Evolutionary conservation across 805 yeast species (phyloP).

Genomic region (Wickerhamiella australiensis): DNA sequence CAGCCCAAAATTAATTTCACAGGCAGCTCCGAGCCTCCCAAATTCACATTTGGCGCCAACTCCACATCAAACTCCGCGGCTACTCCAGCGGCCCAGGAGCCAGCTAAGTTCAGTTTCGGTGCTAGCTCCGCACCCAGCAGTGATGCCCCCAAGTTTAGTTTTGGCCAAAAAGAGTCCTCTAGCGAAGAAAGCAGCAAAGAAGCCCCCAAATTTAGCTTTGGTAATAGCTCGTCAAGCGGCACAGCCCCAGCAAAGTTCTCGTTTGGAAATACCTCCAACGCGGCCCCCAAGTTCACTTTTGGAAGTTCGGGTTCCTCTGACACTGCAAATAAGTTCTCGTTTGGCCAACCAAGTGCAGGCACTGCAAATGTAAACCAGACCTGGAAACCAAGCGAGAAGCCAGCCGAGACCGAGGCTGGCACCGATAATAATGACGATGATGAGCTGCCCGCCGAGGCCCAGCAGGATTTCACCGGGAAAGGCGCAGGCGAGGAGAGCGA

Average conservation of each 20-base stretch:
- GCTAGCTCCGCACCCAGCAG: background rate
- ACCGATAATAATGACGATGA: conserved; percentile 37
- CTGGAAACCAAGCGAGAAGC: conserved; percentile 19
- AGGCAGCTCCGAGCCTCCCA: conserved; percentile 7
- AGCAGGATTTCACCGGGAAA: conserved; percentile 36
- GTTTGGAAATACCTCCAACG: conserved; percentile 18
- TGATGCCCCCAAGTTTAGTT: background rate
- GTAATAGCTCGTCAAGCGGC: background rate
- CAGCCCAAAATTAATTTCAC: background rate
- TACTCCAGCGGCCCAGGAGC: background rate
- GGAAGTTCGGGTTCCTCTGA: conserved; percentile 9
- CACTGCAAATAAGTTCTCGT: conserved; percentile 10
- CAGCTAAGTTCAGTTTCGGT: conserved; percentile 1
- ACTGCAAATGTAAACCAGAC: conserved; percentile 12
- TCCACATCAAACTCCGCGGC: background rate
- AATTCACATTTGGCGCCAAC: conserved; percentile 14
- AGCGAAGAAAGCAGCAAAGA: background rate
- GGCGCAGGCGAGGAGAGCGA: conserved; percentile 85
- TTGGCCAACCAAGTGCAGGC: conserved; percentile 12
- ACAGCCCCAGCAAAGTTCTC: conserved; percentile 20
- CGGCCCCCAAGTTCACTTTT: conserved; percentile 19
- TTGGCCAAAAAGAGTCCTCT: background rate
- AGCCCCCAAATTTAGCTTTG: background rate
- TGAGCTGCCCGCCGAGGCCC: conserved; percentile 27
- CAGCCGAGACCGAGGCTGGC: conserved; percentile 27